Percentiles rank a stretch among this genome's conserved stretches.
Conservation (phyloP, 768 basidiomycete genomes). For the Phylloporus sp. region DNA sequence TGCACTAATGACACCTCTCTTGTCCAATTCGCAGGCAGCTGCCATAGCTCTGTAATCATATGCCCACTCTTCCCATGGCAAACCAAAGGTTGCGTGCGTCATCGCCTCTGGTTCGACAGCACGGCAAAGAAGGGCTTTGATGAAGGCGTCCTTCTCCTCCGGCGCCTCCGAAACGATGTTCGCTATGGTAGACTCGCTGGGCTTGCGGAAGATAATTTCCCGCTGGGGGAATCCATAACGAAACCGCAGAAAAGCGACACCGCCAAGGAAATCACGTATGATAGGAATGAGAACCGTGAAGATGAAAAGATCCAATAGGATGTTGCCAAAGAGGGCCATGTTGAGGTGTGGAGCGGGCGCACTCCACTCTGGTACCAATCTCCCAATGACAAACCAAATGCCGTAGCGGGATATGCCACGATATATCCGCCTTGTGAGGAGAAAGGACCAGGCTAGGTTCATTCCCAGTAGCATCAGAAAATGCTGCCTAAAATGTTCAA, state of each 20-base stretch:
- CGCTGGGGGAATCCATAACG: constrained; percentile 26
- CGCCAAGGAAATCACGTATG: constrained; percentile 20
- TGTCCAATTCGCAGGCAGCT: constrained; percentile 19
- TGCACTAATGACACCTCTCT: constrained; percentile 16
- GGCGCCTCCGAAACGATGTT: constrained; percentile 21
- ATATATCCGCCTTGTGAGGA: constrained; percentile 22
- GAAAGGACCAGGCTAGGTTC: constrained; percentile 23
- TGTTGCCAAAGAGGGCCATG: constrained; percentile 22
- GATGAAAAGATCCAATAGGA: constrained; percentile 24
- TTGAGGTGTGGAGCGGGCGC: constrained; percentile 13
- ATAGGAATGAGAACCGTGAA: constrained; percentile 25
- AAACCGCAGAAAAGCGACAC: constrained; percentile 19
- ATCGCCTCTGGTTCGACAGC: constrained; percentile 30
- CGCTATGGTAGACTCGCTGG: constrained; percentile 23
- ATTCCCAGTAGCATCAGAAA: constrained; percentile 26
- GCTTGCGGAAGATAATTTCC: constrained; percentile 31
- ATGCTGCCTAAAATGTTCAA: constrained; percentile 16
- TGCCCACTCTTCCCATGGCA: constrained; percentile 33
- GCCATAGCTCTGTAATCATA: constrained; percentile 31
- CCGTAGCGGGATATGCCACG: constrained; percentile 28
- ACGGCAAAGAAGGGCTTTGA: constrained; percentile 26
- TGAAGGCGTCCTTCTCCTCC: constrained; percentile 24
- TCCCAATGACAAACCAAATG: constrained; percentile 22
- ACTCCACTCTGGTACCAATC: constrained; percentile 12
- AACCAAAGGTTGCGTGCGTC: constrained; percentile 20